Conservation (phyloP, 495 filamentous ascomycete species). For the Saxophila tyrrhenica region DNA sequence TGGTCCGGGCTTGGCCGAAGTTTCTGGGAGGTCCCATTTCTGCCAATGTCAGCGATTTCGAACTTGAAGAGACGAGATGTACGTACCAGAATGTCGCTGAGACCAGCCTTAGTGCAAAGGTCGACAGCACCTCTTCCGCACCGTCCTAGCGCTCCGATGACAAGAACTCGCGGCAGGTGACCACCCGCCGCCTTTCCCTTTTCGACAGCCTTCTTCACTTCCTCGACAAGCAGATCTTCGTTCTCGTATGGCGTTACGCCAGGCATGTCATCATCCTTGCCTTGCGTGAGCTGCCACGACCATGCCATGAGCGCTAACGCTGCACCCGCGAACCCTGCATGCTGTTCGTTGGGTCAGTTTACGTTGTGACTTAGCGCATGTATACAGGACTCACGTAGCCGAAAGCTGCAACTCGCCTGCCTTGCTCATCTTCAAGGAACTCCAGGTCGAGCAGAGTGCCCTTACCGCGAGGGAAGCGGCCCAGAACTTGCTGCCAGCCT, state of each 20-base stretch:
- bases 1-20: slow-evolving; percentile 62
- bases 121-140: slow-evolving; percentile 82
- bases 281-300: slow-evolving; percentile 75
- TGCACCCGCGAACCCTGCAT: slow-evolving; percentile 49
- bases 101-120: slow-evolving; percentile 61
- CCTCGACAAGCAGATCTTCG: slow-evolving; percentile 57
- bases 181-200: slow-evolving; percentile 45
- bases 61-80: background rate
- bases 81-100: slow-evolving; percentile 30
- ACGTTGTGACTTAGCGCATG: background rate
- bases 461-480: slow-evolving; percentile 68
- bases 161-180: slow-evolving; percentile 41
- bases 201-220: slow-evolving; percentile 58
- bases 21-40: slow-evolving; percentile 92
- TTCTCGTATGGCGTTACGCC: slow-evolving; percentile 65
- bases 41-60: slow-evolving; percentile 47
- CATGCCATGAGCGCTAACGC: slow-evolving; percentile 76
- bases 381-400: slow-evolving; percentile 32
- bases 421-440: slow-evolving; percentile 61
- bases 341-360: slow-evolving; percentile 17
- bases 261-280: slow-evolving; percentile 49
- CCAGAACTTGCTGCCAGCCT: slow-evolving; percentile 73
- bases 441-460: slow-evolving; percentile 84
- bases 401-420: slow-evolving; percentile 65
- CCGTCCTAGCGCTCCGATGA: slow-evolving; percentile 64